Conservation (phyloP, 805 yeast genomes). For the Teunomyces panamensis region DNA sequence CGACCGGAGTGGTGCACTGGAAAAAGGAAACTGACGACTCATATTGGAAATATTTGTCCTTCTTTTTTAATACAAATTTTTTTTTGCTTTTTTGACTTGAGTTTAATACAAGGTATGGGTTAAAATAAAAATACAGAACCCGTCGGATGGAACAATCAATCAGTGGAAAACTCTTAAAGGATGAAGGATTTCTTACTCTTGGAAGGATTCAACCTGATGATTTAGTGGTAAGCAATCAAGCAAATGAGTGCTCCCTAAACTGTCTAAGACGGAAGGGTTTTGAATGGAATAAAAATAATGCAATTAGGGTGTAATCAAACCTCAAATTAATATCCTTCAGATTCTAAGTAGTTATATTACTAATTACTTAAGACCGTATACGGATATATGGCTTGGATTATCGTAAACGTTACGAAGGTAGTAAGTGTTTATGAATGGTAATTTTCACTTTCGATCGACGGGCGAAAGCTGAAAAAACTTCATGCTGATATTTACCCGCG, state of each 20-base stretch:
- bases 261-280: background rate
- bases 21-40: constrained; percentile 73
- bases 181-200: background rate
- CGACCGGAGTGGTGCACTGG: constrained; percentile 97
- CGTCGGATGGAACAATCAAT: constrained; percentile 2
- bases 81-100: constrained; percentile 5
- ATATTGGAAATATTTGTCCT: constrained; percentile 16
- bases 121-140: background rate
- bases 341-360: constrained; percentile 2
- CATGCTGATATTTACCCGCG: constrained; percentile 1
- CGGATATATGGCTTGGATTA: constrained; percentile 3
- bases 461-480: constrained; percentile 4
- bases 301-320: constrained; percentile 1
- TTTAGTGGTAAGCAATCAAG: constrained; percentile 23
- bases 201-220: background rate
- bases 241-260: constrained; percentile 27
- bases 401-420: constrained; percentile 2
- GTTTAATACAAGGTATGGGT: background rate
- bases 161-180: background rate
- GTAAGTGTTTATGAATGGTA: background rate
- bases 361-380: constrained; percentile 4
- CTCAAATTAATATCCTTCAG: constrained; percentile 4
- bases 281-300: background rate
- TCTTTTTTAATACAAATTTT: constrained; percentile 14
- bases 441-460: constrained; percentile 3